Percentiles rank a stretch among this genome's conserved stretches.
Conservation (phyloP, 2,329 filamentous ascomycete species). For the Penicillium freii region DNA sequence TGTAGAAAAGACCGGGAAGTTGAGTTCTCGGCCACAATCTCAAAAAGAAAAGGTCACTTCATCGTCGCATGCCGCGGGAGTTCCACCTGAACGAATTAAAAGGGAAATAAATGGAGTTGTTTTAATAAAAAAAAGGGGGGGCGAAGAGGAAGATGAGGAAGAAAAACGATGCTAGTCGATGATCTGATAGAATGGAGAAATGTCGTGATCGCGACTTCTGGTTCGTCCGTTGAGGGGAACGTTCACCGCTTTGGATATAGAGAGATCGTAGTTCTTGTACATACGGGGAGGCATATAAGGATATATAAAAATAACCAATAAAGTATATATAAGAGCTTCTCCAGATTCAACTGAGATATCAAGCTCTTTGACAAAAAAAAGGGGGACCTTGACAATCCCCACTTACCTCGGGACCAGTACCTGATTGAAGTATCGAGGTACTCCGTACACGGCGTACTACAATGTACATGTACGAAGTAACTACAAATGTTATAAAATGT, state of each 20-base stretch:
- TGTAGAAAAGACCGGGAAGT: constrained; percentile 1
- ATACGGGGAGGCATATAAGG: no score
- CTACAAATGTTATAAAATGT: background rate
- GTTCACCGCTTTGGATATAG: constrained; percentile 22
- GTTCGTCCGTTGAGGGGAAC: constrained; percentile 25
- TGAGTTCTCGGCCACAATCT: constrained; percentile 10
- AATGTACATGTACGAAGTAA: background rate
- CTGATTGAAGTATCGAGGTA: background rate
- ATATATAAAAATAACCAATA: background rate
- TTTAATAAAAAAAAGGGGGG: constrained; percentile 5
- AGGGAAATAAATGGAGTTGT: constrained; percentile 6
- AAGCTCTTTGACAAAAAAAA: background rate
- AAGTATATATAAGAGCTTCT: background rate
- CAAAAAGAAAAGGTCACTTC: constrained; percentile 1
- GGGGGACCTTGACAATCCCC: background rate
- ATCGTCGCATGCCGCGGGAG: constrained; percentile 10
- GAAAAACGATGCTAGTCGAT: constrained; percentile 31
- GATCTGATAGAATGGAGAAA: constrained; percentile 46
- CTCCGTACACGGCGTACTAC: background rate
- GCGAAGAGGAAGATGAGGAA: constrained; percentile 3
- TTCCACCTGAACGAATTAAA: constrained; percentile 9
- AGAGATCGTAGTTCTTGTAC: background rate
- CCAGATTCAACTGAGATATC: background rate
- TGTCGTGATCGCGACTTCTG: constrained; percentile 41
- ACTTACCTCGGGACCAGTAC: background rate